These are phyloP conservation scores for Pezicula neosporulosa DNA, from an alignment of 2,329 filamentous ascomycete species.

Conservation along the genomic window DNA sequence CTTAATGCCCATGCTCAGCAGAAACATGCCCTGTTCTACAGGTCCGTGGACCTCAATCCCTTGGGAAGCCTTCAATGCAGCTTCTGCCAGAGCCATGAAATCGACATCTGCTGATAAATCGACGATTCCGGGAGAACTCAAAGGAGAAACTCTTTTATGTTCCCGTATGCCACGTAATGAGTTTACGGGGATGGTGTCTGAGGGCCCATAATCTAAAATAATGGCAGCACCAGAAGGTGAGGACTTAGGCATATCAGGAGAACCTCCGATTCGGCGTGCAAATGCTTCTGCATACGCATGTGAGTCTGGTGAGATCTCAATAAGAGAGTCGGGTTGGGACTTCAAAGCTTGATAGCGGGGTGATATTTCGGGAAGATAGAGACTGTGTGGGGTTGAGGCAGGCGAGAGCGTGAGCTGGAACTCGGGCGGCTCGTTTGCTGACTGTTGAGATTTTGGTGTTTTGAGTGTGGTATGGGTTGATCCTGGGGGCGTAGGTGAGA, in stretches of 20 bases:
- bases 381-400: constrained; percentile 73
- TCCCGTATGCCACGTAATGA: constrained; percentile 83
- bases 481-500: constrained; percentile 60
- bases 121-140: constrained; percentile 74
- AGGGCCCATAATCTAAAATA: constrained; percentile 92
- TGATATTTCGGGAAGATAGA: constrained; percentile 80
- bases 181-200: constrained; percentile 76
- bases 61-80: constrained; percentile 69
- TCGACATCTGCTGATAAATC: constrained; percentile 94
- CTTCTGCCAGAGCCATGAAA: constrained; percentile 81
- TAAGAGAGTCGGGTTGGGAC: constrained; percentile 61
- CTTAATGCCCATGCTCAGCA: constrained; percentile 77
- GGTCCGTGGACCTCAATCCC: constrained; percentile 91
- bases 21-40: constrained; percentile 77
- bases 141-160: constrained; percentile 75
- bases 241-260: constrained; percentile 48
- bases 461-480: constrained; percentile 50
- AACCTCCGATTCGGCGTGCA: constrained; percentile 78
- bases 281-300: constrained; percentile 78
- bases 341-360: constrained; percentile 75
- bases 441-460: constrained; percentile 48
- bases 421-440: constrained; percentile 58
- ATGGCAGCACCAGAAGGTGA: constrained; percentile 78
- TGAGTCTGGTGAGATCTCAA: constrained; percentile 89
- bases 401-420: constrained; percentile 83